phyloP scores from a whole-genome alignment of 805 yeast genomes.

The Brettanomyces custersianus region DNA sequence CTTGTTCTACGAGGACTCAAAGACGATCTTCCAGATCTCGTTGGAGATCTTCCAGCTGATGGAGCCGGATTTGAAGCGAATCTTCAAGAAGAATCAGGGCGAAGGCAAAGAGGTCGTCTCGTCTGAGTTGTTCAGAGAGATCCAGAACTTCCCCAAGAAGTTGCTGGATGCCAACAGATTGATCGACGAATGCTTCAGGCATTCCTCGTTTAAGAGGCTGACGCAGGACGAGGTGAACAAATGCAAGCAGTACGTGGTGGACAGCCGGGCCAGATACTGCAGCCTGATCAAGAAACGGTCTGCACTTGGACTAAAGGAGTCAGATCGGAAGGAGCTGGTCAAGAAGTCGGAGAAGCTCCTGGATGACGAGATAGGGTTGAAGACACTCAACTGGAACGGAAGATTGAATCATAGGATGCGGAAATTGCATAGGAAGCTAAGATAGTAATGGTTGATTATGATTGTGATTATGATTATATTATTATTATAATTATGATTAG shows the following conservation, averaged over 20 bases:
- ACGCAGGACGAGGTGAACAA: conserved; percentile 76
- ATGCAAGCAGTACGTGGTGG: conserved; percentile 70
- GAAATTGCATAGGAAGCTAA: conserved; percentile 18
- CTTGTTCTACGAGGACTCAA: conserved; percentile 84
- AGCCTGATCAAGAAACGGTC: conserved; percentile 22
- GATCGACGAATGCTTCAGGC: conserved; percentile 65
- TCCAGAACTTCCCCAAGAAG: conserved; percentile 74
- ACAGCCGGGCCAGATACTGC: conserved; percentile 40
- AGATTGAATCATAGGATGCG: conserved; percentile 24
- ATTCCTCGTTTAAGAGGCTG: conserved; percentile 36
- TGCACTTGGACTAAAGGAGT: conserved; percentile 22
- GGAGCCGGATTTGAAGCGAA: conserved; percentile 47
- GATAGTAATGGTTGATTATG: no score
- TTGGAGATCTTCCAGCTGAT: conserved; percentile 70
- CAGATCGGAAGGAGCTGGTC: conserved; percentile 22
- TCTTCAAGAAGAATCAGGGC: conserved; percentile 14
- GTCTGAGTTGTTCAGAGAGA: conserved; percentile 58
- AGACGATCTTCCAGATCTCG: conserved; percentile 74
- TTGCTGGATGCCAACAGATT: conserved; percentile 60
- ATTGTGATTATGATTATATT: no score
- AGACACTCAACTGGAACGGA: conserved; percentile 27
- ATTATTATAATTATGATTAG: no score
- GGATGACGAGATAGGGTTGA: conserved; percentile 23
- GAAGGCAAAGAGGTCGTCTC: conserved; percentile 18
- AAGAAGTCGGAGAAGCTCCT: conserved; percentile 13